Evolutionary conservation across 1,139 yeast genomes (phyloP), one percentile per base, ranked within the genome.

Genomic region (Blastobotrys arbuscula): DNA sequence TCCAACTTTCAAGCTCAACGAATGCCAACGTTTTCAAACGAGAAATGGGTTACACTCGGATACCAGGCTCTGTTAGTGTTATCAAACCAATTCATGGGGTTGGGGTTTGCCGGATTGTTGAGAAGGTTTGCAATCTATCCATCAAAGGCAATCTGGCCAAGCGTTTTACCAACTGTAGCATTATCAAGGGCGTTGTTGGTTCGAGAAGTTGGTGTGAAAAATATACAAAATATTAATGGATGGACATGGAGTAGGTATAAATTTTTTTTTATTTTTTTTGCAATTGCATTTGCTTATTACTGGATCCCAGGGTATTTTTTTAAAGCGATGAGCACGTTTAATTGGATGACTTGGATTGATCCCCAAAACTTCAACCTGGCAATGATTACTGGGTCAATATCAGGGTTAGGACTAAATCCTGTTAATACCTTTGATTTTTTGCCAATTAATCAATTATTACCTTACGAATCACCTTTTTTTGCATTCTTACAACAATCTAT

Each of bases 331-430:
- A 71, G 78, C 2, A 64, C 67, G n/a, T 81, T 81, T 66, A 78
- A 77, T 60, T 81, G 85, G 84, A 74, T 77, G 62, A 74, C 81
- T 2, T 81, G 86, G 87, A 78, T 80, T 47, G 66, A 71, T 6
- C 85, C 85, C 20, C 55, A 71, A 36, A 80, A 78, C 60, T 69
- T 76, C 55, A 73, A 74, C 50, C 63, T 82, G 45, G 82, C 81
- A 5, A 67, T 69, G 9, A 67, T 82, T 42, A 77, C 82, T 1
- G 88, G 88, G 2, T 62, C 70, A 7, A 65, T 79, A 40, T 73
- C 78, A 2, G 87, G 88, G 15, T 59, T 79, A 12, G 84, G 84
- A 1, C 55, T 79, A 45, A 78, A 79, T 57, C 84, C 84, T 12
- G 57, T 74, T 46, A 63, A 81, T 1, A 77, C 51, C 45, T 75